Conservation (phyloP, 2,329 filamentous ascomycete species). For the Botrytis cinerea region DNA sequence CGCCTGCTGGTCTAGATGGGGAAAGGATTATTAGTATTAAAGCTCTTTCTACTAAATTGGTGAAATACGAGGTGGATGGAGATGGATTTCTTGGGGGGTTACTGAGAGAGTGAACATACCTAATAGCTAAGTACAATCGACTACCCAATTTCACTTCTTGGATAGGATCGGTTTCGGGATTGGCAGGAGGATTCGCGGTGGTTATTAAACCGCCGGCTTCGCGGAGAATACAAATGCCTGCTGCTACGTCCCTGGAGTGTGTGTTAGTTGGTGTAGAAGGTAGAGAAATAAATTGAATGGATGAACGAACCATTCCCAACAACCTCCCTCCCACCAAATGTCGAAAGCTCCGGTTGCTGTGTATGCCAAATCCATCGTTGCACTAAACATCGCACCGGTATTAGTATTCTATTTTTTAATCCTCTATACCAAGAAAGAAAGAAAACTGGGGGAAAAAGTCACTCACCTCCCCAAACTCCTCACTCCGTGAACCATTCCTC, state of each 20-base stretch:
- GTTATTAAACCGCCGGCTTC: slow-evolving; percentile 76
- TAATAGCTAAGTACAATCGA: slow-evolving; percentile 70
- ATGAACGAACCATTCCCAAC: slow-evolving; percentile 69
- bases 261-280: neutral
- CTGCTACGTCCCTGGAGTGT: slow-evolving; percentile 65
- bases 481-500: slow-evolving; percentile 78
- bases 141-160: slow-evolving; percentile 64
- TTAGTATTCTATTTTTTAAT: neutral
- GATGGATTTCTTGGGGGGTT: neutral
- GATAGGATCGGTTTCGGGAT: slow-evolving; percentile 57
- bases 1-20: slow-evolving; percentile 55
- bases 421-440: neutral
- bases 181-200: slow-evolving; percentile 68
- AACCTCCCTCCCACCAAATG: slow-evolving; percentile 82
- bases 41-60: too few species aligned
- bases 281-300: neutral
- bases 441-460: neutral
- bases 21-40: neutral
- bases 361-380: slow-evolving; percentile 74
- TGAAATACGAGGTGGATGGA: neutral
- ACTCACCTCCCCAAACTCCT: slow-evolving; percentile 63
- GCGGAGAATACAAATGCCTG: slow-evolving; percentile 69
- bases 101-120: slow-evolving; percentile 36
- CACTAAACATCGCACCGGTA: slow-evolving; percentile 48
- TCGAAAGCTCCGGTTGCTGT: slow-evolving; percentile 74